Conservation (phyloP, 1,139 yeast genomes). For the Scheffersomyces cryptocercus region DNA sequence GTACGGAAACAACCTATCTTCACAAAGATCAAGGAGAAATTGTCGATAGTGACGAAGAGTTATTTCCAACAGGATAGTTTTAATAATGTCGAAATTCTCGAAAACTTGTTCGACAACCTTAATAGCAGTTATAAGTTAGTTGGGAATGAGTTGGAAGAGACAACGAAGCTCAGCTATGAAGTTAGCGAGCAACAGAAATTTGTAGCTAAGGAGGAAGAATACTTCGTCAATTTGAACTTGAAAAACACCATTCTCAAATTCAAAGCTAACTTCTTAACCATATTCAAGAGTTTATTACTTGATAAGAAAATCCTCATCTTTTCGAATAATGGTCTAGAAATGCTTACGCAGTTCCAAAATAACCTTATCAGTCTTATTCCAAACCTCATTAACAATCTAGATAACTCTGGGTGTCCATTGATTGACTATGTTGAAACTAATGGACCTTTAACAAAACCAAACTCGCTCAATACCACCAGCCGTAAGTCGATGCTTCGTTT, state of each 20-base stretch:
- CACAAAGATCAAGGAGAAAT: conserved; percentile 83
- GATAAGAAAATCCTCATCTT: conserved; percentile 71
- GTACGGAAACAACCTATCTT: conserved; percentile 80
- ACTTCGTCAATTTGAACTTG: conserved; percentile 74
- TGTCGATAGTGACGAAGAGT: conserved; percentile 85
- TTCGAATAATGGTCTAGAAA: conserved; percentile 77
- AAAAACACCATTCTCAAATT: conserved; percentile 64
- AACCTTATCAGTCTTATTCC: conserved; percentile 75
- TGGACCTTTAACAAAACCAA: conserved; percentile 54
- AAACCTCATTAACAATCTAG: conserved; percentile 67
- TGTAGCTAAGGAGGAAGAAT: conserved; percentile 36
- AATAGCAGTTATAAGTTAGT: conserved; percentile 36
- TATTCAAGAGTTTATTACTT: conserved; percentile 74
- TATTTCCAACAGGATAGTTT: conserved; percentile 82
- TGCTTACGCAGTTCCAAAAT: conserved; percentile 76
- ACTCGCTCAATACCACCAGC: conserved; percentile 76
- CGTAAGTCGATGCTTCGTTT: conserved; percentile 74
- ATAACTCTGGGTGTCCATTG: conserved; percentile 80
- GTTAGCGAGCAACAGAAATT: conserved; percentile 9
- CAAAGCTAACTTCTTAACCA: conserved; percentile 59
- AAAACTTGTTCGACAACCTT: conserved; percentile 73
- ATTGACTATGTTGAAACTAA: conserved; percentile 57
- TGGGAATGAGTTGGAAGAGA: conserved; percentile 20
- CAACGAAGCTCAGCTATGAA: not conserved
- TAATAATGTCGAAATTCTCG: conserved; percentile 65